Evolutionary conservation across 129 eudicot genomes (phyloP), one percentile per base, ranked within the genome.

Genomic region (Flaveria sonorensis): DNA sequence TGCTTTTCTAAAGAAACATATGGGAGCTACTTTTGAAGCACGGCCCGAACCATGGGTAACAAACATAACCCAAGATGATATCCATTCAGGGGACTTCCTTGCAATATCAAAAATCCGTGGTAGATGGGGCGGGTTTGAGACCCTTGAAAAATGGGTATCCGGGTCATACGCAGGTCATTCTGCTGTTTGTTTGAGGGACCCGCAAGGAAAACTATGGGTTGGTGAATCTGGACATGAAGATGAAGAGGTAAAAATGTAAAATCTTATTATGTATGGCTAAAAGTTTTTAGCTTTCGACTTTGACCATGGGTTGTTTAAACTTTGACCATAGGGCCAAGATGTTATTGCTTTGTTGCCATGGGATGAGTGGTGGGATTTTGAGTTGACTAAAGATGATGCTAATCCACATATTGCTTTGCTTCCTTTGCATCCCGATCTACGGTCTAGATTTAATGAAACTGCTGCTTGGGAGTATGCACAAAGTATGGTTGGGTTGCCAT

Each of bases 321-420:
- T 81, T 46, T 52, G 71, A 61, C 70, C 51, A 1, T 75, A 94
- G 99, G 99, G 99, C 63, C 86, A 91, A 82, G 96, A 91, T 85
- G 68, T 94, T 55, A 91, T 94, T 73, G 99, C 93, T 68, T 73
- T 91, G 75, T 68, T 94, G 77, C 90, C 99, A 68, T 94, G 99
- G 99, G 96, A 94, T 5, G 99, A 94, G 69, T 94, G 99, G 99
- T 94, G 99, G 99, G 81, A 91, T 10, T 94, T 84, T 70, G 99
- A 94, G 88, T 65, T 87, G 86, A 94, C 88, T 15, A 81, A 91
- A 85, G 99, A 94, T 78, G 94, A 91, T 50, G 71, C 97, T 3
- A 85, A 94, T 86, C 99, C 99, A 2, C 99, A 94, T 28, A 91
- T 94, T 60, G 97, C 99, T 14, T 81, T 94, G 85, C 96, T 94